Base-by-base conservation (phyloP, 208 protist genomes). In the Wallacemonas sp. region DNA sequence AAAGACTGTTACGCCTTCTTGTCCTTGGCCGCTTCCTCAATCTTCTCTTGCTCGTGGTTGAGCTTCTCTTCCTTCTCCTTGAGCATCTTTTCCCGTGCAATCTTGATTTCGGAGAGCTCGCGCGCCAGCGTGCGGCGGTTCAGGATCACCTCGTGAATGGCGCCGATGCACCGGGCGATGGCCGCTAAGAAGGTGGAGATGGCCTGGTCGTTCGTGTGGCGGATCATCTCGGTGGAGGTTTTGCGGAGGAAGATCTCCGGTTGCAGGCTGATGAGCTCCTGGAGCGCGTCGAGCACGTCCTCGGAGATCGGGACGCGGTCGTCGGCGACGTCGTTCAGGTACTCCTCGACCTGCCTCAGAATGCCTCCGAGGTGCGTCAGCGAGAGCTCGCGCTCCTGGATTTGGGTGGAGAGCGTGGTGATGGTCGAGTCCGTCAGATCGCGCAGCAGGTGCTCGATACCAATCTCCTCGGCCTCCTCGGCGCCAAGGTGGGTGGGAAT, bases 371-470 rank as follows among this genome's bases (percentile, higher is more conserved):
- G 84, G 59, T 97, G 90, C 55, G 89, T 79, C 8, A 99, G 81
- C 25, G 98, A 97, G 32, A 91, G 77, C 54, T 99, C 87, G 55
- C 98, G 91, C 67, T 97, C 91, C 39, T 87, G 85, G 16, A 99
- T 89, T 79, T 98, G 87, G 26, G 94, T 97, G 23, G 96, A 93
- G 31, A 99, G 80, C 29, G 93, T 98, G 25, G 92, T 93, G 66
- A 99, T 95, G 31, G 97, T 98, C 18, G 96, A 97, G 73, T 98
- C 96, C 29, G 98, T 98, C 46, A 99, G 87, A 80, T 99, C 98
- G 31, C 99, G 91, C 38, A 99, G 84, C 36, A 99, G 89, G 81
- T 99, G 99, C 79, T 99, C 99, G 22, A 99, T 99, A 64, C 99
- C 99, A 55, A 99, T 98, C 76, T 99, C 98, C 84, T 99, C 99